phyloP scores from a whole-genome alignment of 2,329 filamentous ascomycete species.

The Epichloe uncinata region DNA sequence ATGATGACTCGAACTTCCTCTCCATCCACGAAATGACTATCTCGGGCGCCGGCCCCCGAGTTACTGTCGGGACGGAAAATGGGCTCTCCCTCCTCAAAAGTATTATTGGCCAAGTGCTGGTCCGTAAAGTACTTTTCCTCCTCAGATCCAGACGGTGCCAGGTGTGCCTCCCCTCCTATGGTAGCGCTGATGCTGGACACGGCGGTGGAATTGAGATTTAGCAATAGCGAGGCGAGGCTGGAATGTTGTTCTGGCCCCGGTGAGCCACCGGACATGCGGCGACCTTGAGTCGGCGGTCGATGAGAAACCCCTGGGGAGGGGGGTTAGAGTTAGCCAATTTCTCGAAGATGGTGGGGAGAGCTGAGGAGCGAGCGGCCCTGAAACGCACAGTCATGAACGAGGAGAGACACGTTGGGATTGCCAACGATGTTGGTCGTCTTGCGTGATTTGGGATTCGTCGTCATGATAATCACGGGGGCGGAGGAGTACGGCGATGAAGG shows the following conservation, averaged over 20 bases:
- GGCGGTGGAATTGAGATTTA: constrained; percentile 83
- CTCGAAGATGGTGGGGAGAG: background rate
- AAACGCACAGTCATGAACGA: constrained; percentile 76
- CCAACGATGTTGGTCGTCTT: constrained; percentile 70
- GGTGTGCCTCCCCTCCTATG: constrained; percentile 72
- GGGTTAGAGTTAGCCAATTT: background rate
- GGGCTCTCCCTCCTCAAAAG: constrained; percentile 47
- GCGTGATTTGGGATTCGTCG: constrained; percentile 64
- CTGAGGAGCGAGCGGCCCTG: background rate
- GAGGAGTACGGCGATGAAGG: constrained; percentile 57
- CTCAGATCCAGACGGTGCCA: constrained; percentile 59
- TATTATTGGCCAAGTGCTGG: constrained; percentile 83
- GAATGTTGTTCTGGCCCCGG: constrained; percentile 53
- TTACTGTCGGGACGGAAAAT: constrained; percentile 22
- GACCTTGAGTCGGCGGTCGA: constrained; percentile 62
- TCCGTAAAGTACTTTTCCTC: constrained; percentile 77
- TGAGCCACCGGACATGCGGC: constrained; percentile 46
- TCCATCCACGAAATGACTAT: constrained; percentile 59
- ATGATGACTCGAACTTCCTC: constrained; percentile 80
- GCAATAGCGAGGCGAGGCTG: constrained; percentile 66
- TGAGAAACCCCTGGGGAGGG: constrained; percentile 60
- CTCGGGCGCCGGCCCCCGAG: constrained; percentile 35
- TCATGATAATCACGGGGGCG: constrained; percentile 87
- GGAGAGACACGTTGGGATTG: constrained; percentile 79
- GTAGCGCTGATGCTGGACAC: constrained; percentile 83